Evolutionary conservation across 805 yeast species (phyloP).

Genomic region (Kazachstania psychrophila): DNA sequence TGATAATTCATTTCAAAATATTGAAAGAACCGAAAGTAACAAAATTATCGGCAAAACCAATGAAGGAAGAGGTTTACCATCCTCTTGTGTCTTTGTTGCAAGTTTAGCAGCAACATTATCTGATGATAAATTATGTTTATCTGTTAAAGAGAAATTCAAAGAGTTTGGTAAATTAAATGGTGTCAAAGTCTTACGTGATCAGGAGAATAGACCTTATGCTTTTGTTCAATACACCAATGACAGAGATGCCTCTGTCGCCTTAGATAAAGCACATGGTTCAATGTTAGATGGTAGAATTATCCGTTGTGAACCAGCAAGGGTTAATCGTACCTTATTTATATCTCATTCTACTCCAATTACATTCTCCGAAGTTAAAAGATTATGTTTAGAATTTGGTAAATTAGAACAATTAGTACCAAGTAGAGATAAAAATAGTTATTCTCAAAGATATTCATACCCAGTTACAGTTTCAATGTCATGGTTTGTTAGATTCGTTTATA

Average conservation of each 20-base stretch:
- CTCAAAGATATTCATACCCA: conserved; percentile 14
- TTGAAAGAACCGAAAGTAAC: background rate
- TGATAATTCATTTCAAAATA: background rate
- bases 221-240: conserved; percentile 79
- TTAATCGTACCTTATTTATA: conserved; percentile 74
- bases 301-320: conserved; percentile 86
- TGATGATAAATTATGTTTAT: conserved; percentile 62
- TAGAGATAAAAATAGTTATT: conserved; percentile 23
- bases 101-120: conserved; percentile 54
- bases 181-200: conserved; percentile 78
- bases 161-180: conserved; percentile 62
- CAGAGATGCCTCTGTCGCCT: conserved; percentile 58
- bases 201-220: conserved; percentile 79
- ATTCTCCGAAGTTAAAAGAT: conserved; percentile 29
- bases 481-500: conserved; percentile 69
- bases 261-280: conserved; percentile 59
- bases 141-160: conserved; percentile 60
- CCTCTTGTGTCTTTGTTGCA: conserved; percentile 84
- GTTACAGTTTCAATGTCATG: conserved; percentile 37
- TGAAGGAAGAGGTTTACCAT: conserved; percentile 52
- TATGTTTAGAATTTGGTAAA: conserved; percentile 56
- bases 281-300: conserved; percentile 63
- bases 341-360: conserved; percentile 25
- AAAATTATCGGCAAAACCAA: background rate
- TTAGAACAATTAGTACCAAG: conserved; percentile 54